Evolutionary conservation across 345 rosid species (phyloP).

Genomic region (Iberis pinnata): DNA sequence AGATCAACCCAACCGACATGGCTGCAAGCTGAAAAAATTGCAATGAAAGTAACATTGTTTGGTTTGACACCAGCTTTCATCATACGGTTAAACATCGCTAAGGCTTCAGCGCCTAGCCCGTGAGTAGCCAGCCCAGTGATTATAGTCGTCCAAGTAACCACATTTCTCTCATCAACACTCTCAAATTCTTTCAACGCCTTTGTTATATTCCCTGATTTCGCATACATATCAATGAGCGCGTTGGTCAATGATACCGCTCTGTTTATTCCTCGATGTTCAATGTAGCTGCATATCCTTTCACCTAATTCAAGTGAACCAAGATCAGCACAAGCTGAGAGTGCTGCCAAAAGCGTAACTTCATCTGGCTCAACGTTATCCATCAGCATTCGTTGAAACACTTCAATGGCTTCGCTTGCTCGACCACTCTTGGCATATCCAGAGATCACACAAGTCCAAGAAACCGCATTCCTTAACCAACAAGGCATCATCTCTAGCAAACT

Average conservation of each 20-base stretch:
- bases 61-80: conserved; percentile 40
- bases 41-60: conserved; percentile 62
- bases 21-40: conserved; percentile 67
- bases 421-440: conserved; percentile 51
- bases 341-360: conserved; percentile 53
- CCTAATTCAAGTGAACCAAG: conserved; percentile 56
- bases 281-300: conserved; percentile 48
- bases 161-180: conserved; percentile 35
- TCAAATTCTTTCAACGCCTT: conserved; percentile 55
- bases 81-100: conserved; percentile 53
- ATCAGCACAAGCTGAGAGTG: conserved; percentile 63
- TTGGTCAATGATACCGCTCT: conserved; percentile 42
- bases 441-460: conserved; percentile 71
- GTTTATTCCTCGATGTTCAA: conserved; percentile 31
- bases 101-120: conserved; percentile 59
- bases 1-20: conserved; percentile 56
- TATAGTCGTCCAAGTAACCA: conserved; percentile 67
- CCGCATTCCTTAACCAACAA: conserved; percentile 37
- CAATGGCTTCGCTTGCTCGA: conserved; percentile 43
- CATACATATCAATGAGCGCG: conserved; percentile 65
- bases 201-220: conserved; percentile 52
- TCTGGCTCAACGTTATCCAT: conserved; percentile 55
- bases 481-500: conserved; percentile 51
- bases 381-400: conserved; percentile 50
- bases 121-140: conserved; percentile 61